Evolutionary conservation across 2,329 filamentous ascomycete genomes (phyloP), one percentile per base, ranked within the genome.

Genomic region (Pyrenophora teres): DNA sequence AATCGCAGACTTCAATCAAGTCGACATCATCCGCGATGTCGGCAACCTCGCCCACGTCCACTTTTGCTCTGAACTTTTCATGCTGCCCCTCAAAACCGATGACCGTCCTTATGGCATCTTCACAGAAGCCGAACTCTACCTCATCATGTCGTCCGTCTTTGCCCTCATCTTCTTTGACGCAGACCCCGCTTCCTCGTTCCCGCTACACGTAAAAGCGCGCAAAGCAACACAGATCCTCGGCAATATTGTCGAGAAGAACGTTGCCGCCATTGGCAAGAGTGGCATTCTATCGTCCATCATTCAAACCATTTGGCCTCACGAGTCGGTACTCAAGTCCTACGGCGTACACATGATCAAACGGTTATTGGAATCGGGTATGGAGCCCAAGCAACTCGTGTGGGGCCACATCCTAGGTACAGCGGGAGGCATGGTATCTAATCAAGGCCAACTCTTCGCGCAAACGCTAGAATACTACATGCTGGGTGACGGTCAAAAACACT

Each of bases 11-110:
- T 79, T 80, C 48, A 82, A 82, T 45, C 86, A 90, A 67, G 81
- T 91, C 35, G 90, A 94, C 61, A 79, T 92, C 80, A 81, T 83
- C 30, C 77, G 82, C 50, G 82, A 84, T 68, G 75, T 84, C 32
- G 78, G 80, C 56, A 83, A 83, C 52, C 70, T 81, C 8, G 77
- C 75, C 3, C 81, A 83, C 59, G 77, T 81, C 3, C 79, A 82
- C 63, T 84, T 85, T 64, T 78, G 76, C 49, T 74, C 81, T 0
- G 78, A 79, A 47, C 67, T 85, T 19, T 84, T 83, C 69, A 78
- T 77, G 57, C 68, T 85, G 6, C 81, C 83, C 0, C 67, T 84
- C 27, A 84, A 84, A 67, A 83, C 80, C 0, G 74, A 77, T 2
- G 73, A 78, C 3, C 76, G 78, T 15, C 80, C 80, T 0, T 66